These are phyloP conservation scores for Colletotrichum destructivum DNA, from an alignment of 2,329 filamentous ascomycete species.

Conservation along the genomic window DNA sequence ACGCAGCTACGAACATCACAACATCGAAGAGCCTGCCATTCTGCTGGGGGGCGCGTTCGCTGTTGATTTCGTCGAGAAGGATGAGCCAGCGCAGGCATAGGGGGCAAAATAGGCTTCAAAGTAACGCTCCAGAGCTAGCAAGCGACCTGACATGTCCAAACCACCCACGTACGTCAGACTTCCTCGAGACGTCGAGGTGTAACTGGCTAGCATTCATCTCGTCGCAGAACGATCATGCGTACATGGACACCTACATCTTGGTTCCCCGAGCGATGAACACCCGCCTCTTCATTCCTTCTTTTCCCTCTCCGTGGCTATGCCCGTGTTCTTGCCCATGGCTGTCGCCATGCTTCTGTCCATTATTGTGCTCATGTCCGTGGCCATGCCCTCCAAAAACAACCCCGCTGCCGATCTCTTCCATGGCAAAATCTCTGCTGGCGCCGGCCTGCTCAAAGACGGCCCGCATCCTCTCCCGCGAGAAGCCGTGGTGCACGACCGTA, in stretches of 20 bases:
- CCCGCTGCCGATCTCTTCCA: constrained; percentile 67
- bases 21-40: constrained; percentile 83
- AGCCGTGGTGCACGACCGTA: constrained; percentile 77
- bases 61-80: constrained; percentile 56
- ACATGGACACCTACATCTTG: constrained; percentile 17
- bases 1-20: constrained; percentile 83
- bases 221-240: neutral
- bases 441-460: constrained; percentile 77
- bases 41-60: constrained; percentile 81
- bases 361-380: constrained; percentile 19
- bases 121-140: neutral
- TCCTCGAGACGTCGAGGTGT: no score
- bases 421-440: constrained; percentile 68
- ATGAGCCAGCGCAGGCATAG: constrained; percentile 43
- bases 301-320: constrained; percentile 46
- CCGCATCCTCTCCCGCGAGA: constrained; percentile 71
- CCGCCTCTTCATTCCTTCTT: constrained; percentile 57
- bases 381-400: constrained; percentile 57
- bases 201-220: no score
- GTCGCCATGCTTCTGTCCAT: constrained; percentile 27
- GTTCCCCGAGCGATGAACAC: constrained; percentile 52
- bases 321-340: constrained; percentile 48
- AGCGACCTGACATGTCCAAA: neutral
- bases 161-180: neutral
- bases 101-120: neutral